These are phyloP conservation scores for Fusarium redolens DNA, from an alignment of 2,329 filamentous ascomycete genomes.

Conservation along the genomic window DNA sequence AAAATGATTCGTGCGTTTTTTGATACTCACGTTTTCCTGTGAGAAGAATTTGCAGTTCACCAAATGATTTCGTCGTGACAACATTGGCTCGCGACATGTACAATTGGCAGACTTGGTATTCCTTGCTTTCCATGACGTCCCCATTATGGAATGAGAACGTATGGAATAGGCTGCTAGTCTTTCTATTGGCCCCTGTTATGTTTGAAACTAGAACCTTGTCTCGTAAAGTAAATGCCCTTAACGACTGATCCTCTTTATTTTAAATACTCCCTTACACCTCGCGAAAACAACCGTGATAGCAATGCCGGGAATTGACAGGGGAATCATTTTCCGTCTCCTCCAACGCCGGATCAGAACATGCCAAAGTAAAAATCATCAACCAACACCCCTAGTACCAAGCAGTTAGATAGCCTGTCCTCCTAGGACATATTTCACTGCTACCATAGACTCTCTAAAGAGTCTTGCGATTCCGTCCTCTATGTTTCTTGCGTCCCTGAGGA, in stretches of 20 bases:
- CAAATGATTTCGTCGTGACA: not conserved
- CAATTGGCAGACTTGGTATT: not conserved
- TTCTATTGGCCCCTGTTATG: constrained; percentile 1
- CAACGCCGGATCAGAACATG: constrained; percentile 42
- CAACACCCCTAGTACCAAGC: constrained; percentile 36
- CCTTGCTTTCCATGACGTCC: not conserved
- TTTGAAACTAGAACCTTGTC: not conserved
- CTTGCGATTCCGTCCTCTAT: constrained; percentile 28
- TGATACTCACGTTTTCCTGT: not conserved
- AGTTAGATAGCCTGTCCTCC: not conserved
- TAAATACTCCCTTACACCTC: constrained; percentile 32
- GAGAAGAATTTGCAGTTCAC: not conserved
- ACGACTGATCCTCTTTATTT: not conserved
- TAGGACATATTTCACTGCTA: constrained; percentile 2
- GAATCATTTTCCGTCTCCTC: constrained; percentile 47
- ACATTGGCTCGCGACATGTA: not conserved
- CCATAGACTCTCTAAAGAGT: constrained; percentile 19
- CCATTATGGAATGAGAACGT: not conserved
- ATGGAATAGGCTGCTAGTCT: not conserved
- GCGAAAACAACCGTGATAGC: constrained; percentile 36
- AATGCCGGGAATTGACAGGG: constrained; percentile 41
- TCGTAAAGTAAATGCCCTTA: not conserved
- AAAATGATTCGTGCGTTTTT: constrained; percentile 22
- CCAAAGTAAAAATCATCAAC: constrained; percentile 37
- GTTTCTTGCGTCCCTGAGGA: constrained; percentile 19